A percentile compares a stretch with the other conserved stretches of the same genome.
phyloP scores from a whole-genome alignment of 148 eudicot genomes.

The Hydrangea macrophylla region DNA sequence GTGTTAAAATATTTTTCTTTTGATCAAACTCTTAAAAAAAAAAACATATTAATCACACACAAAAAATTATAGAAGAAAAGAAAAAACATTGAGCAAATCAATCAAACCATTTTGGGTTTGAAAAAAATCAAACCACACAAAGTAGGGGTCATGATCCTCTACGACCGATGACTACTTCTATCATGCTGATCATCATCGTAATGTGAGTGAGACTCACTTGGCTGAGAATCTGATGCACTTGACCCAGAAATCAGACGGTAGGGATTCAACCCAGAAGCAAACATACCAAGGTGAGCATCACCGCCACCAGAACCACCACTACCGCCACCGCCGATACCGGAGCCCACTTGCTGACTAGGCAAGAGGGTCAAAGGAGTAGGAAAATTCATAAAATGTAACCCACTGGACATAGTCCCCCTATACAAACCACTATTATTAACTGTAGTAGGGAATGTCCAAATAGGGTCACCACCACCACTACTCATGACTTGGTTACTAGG shows the following conservation, averaged over 20 bases:
- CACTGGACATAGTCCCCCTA: conserved; percentile 63
- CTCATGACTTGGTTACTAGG: conserved; percentile 40
- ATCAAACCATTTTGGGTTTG: conserved; percentile 45
- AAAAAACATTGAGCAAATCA: conserved; percentile 17
- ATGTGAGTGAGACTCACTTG: conserved; percentile 62
- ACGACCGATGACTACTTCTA: conserved; percentile 61
- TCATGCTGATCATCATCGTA: conserved; percentile 63
- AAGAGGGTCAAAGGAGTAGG: conserved; percentile 72
- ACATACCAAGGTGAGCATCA: conserved; percentile 60
- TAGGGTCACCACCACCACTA: conserved; percentile 64
- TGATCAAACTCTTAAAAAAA: too few relatives aligned
- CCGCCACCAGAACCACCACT: conserved; percentile 17
- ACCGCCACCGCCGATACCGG: conserved; percentile 24
- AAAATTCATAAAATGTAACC: conserved; percentile 89
- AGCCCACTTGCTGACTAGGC: conserved; percentile 72
- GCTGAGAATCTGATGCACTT: conserved; percentile 56
- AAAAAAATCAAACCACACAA: conserved; percentile 27
- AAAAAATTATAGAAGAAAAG: conserved; percentile 10
- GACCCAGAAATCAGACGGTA: conserved; percentile 30
- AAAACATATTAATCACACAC: conserved; percentile 36
- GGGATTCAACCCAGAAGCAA: conserved; percentile 55
- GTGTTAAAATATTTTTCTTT: too few relatives aligned
- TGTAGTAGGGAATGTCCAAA: conserved; percentile 81
- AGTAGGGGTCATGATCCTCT: neutral
- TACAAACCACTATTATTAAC: conserved; percentile 52